Conservation (phyloP, 768 basidiomycete species). For the Pleurotus ostreatus region DNA sequence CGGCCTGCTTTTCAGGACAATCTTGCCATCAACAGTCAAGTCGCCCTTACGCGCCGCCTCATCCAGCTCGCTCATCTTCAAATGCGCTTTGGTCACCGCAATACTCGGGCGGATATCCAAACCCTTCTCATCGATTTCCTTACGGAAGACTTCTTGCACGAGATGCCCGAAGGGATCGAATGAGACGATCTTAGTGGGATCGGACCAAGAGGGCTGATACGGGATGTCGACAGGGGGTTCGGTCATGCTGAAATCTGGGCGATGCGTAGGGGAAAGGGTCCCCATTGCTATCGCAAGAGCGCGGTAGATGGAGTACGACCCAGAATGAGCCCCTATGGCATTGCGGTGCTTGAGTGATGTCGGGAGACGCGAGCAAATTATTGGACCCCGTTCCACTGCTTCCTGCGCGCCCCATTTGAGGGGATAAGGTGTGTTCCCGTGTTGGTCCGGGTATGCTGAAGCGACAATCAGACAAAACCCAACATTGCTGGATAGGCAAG, state of each 20-base stretch:
- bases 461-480: not conserved
- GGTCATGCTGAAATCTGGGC: constrained; percentile 77
- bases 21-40: constrained; percentile 73
- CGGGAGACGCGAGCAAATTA: constrained; percentile 84
- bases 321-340: constrained; percentile 90
- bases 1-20: constrained; percentile 70
- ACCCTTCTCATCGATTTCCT: constrained; percentile 57
- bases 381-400: constrained; percentile 69
- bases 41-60: constrained; percentile 71
- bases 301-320: constrained; percentile 93
- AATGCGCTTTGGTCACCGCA: constrained; percentile 86
- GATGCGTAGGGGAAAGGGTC: constrained; percentile 70
- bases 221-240: constrained; percentile 82
- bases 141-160: constrained; percentile 66
- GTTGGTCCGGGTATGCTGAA: constrained; percentile 84
- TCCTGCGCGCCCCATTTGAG: constrained; percentile 78
- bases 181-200: constrained; percentile 77
- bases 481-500: not conserved
- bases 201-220: constrained; percentile 73
- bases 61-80: constrained; percentile 94
- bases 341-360: constrained; percentile 87
- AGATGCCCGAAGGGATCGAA: constrained; percentile 95
- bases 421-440: constrained; percentile 77
- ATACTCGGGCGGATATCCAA: constrained; percentile 91
- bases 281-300: constrained; percentile 92